A percentile compares a stretch with the other conserved stretches of the same genome.
These are phyloP conservation scores for Collybia sp. DNA, from an alignment of 768 basidiomycete species.

Conservation along the genomic window DNA sequence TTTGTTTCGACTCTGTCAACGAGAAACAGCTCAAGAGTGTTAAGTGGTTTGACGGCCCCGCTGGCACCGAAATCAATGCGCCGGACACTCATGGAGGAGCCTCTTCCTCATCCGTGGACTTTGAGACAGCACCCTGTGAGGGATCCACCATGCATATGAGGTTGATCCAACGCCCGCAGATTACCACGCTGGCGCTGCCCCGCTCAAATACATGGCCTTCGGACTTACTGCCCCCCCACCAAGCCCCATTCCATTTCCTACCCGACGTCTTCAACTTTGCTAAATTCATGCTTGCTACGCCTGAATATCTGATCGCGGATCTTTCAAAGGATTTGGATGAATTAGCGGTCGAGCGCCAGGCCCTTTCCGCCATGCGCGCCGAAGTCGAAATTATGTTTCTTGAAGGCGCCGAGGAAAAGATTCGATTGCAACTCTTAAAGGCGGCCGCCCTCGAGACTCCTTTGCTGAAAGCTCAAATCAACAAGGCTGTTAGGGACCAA, in stretches of 20 bases:
- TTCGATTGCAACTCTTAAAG: constrained; percentile 77
- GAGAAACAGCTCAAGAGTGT: constrained; percentile 90
- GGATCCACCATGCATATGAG: constrained; percentile 77
- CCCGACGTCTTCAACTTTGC: constrained; percentile 86
- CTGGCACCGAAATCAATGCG: constrained; percentile 24
- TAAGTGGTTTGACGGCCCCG: constrained; percentile 74
- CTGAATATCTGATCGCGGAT: constrained; percentile 73
- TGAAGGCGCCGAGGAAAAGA: constrained; percentile 67
- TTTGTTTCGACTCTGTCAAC: constrained; percentile 92
- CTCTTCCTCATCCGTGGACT: constrained; percentile 34
- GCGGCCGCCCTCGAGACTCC: constrained; percentile 72
- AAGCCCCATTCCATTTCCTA: constrained; percentile 94
- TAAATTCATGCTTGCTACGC: constrained; percentile 96
- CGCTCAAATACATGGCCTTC: constrained; percentile 93
- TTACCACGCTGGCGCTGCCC: constrained; percentile 92
- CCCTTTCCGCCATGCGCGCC: constrained; percentile 65
- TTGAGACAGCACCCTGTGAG: constrained; percentile 37
- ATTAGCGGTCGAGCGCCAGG: constrained; percentile 64
- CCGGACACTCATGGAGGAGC: constrained; percentile 35
- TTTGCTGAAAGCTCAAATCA: constrained; percentile 57
- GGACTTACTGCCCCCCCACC: constrained; percentile 84
- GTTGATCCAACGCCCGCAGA: constrained; percentile 88
- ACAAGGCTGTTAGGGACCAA: constrained; percentile 54
- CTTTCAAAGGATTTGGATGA: constrained; percentile 71
- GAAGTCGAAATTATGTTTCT: constrained; percentile 76